Evolutionary conservation across 2,329 filamentous ascomycete species (phyloP), one percentile per base, ranked within the genome.

Genomic region (Tolypocladium sp.): DNA sequence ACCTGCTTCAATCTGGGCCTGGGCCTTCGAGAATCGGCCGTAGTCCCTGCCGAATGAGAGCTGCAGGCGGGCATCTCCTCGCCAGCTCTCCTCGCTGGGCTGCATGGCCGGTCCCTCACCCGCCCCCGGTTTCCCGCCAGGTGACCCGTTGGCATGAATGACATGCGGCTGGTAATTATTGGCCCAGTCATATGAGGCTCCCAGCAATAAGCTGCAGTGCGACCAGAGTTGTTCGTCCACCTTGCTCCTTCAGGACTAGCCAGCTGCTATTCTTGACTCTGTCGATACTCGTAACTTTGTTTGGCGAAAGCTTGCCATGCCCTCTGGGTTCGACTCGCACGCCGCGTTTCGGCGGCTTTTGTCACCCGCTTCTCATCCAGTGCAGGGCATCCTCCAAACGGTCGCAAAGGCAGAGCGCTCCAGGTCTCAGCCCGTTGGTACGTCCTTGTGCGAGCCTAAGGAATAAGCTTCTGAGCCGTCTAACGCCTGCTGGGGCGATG

Each of bases 251-350:
- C 22, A n/a, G 60, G 58, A 22, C 55, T 65, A 64, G 63, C 57
- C 56, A 33, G 57, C 49, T 64, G n/a, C 63, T 65, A 64, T 65
- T 64, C 62, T 63, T 56, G 54, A 52, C 49, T 35, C 20, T 12
- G 9, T 30, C 49, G 49, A 52, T 35, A n/a, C n/a, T n/a, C n/a
- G n/a, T n/a, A 35, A 35, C 30, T 30, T 35, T 52, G 49, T 52
- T 52, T 52, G 20, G 49, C 49, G 20, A 52, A 20, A 3, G 20
- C 17, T 22, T 35, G 30, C 30, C 49, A 22, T 33, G 49, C 20
- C 30, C 5, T 27, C 30, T 4, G 35, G 27, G 37, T 25, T n/a
- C 37, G 15, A 9, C 37, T 55, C 22, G 37, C 37, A 42, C 38
- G 38, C 27, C 49, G 27, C 17, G 4, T 15, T 17, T 35, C 49